These are phyloP conservation scores for Sanghuangporus sanghuang DNA, from an alignment of 1,284 basidiomycete species.

Conservation along the genomic window DNA sequence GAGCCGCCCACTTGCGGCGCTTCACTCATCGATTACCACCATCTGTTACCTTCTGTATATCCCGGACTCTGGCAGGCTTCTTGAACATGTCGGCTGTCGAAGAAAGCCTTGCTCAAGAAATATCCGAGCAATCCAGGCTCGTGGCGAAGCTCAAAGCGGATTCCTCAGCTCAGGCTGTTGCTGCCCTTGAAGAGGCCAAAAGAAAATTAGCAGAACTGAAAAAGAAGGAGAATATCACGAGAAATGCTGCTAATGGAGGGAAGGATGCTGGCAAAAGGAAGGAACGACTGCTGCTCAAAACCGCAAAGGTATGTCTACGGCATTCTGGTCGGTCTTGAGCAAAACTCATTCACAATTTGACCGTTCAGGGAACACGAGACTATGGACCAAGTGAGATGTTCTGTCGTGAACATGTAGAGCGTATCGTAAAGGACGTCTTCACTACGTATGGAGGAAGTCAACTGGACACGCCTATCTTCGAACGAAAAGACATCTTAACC, in stretches of 20 bases:
- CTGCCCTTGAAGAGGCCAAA: slow-evolving; percentile 55
- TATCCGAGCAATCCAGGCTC: slow-evolving; percentile 45
- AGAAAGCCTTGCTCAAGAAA: slow-evolving; percentile 31
- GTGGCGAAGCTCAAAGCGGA: slow-evolving; percentile 58
- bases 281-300: slow-evolving; percentile 70
- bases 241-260: slow-evolving; percentile 29
- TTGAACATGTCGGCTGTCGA: slow-evolving; percentile 8
- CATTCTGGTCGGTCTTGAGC: slow-evolving; percentile 8
- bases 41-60: background rate
- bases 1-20: slow-evolving; percentile 1
- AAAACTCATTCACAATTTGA: slow-evolving; percentile 9
- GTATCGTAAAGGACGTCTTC: slow-evolving; percentile 86
- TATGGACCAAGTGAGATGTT: slow-evolving; percentile 95
- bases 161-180: slow-evolving; percentile 35
- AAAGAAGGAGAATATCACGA: slow-evolving; percentile 44
- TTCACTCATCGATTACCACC: slow-evolving; percentile 12
- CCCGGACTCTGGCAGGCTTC: background rate
- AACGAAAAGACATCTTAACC: slow-evolving; percentile 91
- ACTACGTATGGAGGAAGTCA: slow-evolving; percentile 87
- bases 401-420: slow-evolving; percentile 87
- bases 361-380: slow-evolving; percentile 84
- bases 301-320: slow-evolving; percentile 57
- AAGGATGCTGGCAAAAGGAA: slow-evolving; percentile 50
- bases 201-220: slow-evolving; percentile 69
- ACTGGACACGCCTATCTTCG: slow-evolving; percentile 97